Evolutionary conservation across 2,329 filamentous ascomycete genomes (phyloP), one percentile per base, ranked within the genome.

Genomic region (Colletotrichum shisoi): DNA sequence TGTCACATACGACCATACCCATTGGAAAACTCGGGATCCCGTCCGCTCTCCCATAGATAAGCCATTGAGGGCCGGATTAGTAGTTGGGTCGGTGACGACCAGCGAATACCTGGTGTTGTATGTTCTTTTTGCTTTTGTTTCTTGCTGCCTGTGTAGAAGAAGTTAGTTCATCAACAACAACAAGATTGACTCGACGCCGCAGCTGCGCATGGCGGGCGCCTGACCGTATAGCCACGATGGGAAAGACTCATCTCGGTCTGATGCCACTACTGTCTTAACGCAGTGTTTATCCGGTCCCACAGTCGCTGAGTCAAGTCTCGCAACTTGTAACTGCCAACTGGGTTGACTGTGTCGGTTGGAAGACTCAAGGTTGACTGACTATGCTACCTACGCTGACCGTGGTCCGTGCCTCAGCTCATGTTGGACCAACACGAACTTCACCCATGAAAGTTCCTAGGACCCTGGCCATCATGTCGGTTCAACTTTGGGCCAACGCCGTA

Each of bases 391-490:
- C 15, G 46, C 24, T 49, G 24, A n/a, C 15, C 21, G 21, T 31
- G 21, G 46, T 27, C 21, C 24, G 21, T 49, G 21, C 21, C 21
- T 49, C 46, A 49, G 46, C 46, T 31, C 46, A 49, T 49, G 46
- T 49, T 49, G 46, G 24, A 49, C 46, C 24, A 49, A 31, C 46
- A 49, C 24, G 46, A 49, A 49, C 46, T 49, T 49, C 24, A 31
- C 24, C 46, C 46, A 31, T 49, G 46, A 31, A 27, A 49, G 46
- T 49, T 49, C 24, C 21, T 49, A 49, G 46, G 46, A 49, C 21
- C 46, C 21, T 31, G 15, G 46, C 46, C 46, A 49, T 49, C 24
- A 48, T 48, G 21, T 48, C 21, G 46, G 21, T 48, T 48, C 21
- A 27, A 48, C 46, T 48, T 27, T 48, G 21, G 21, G 46, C 46